Evolutionary conservation across 2,329 filamentous ascomycete genomes (phyloP), one percentile per base, ranked within the genome.

Genomic region (Nannizziopsis barbatae): DNA sequence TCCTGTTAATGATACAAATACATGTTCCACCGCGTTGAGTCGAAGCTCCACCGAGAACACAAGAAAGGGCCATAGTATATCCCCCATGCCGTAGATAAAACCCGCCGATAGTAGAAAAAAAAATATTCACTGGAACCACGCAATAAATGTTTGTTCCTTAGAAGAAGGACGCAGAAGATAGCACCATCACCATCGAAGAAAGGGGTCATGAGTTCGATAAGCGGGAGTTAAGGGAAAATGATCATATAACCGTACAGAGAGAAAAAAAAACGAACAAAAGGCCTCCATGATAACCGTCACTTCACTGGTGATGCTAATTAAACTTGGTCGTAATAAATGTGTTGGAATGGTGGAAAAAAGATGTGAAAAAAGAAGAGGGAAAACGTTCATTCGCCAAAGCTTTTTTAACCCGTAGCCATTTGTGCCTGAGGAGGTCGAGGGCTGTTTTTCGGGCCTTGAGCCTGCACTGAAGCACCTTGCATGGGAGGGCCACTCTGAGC

Each of bases 361-460:
- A 37, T 27, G 15, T n/a, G 22, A n/a, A 27, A 6, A n/a, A 14
- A 43, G 32, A 35, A 33, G 38, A 14, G 15, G 12, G 11, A 6
- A 10, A 27, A 14, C 33, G n/a, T 9, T 22, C 8, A 20, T 8
- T 15, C 2, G n/a, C 14, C 22, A 27, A 36, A 14, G 3, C 11
- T 20, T 60, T 57, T 20, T 60, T 57, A 66, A 45, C 61, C 64
- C 45, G 57, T 64, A 30, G 68, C 63, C 43, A 65, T 62, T 45
- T 70, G 68, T 18, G 65, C 66, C 47, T 66, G 62, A 32, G 66
- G 62, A 47, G 65, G 60, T 42, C 67, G 65, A 12, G 68, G 69
- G 45, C 68, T 71, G 50, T 68, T 66, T 51, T 56, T 66, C 17
- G 63, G 59, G 27, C 62, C 64, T 31, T 65, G 62, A 32, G 20